These are phyloP conservation scores for Rhazya stricta DNA, from an alignment of 257 asterid species.

Conservation along the genomic window DNA sequence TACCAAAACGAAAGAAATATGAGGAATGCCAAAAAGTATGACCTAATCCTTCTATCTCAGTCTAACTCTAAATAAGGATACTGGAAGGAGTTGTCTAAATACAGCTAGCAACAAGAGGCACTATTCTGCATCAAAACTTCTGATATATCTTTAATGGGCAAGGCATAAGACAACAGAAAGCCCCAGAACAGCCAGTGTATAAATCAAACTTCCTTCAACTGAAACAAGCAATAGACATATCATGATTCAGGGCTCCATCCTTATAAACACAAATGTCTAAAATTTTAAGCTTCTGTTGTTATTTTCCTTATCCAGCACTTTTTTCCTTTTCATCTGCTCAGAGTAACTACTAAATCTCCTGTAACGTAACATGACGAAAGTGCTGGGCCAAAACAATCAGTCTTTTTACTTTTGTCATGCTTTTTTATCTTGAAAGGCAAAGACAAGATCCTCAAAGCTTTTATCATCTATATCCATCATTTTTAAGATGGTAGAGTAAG, in stretches of 20 bases:
- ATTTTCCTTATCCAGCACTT: not conserved
- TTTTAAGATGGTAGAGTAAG: not conserved
- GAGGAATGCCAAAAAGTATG: not conserved
- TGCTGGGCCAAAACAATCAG: not conserved
- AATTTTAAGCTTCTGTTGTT: not conserved
- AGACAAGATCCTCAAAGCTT: not conserved
- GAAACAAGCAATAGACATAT: not conserved
- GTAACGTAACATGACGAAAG: not conserved
- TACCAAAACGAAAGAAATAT: not conserved
- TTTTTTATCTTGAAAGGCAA: not conserved
- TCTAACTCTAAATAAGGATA: not conserved
- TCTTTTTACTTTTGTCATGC: not conserved
- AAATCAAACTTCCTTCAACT: not conserved
- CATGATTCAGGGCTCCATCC: not conserved
- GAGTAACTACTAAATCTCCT: not conserved
- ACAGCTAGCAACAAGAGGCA: not conserved
- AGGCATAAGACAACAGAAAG: not conserved
- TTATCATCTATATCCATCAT: not conserved
- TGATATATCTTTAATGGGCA: not conserved
- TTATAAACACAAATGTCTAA: not conserved
- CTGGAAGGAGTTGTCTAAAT: not conserved
- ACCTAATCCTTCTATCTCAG: not conserved
- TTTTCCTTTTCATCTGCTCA: conserved; percentile 1
- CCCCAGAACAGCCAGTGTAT: not conserved
- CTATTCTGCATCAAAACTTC: not conserved